These are phyloP conservation scores for Colletotrichum sp. DNA, from an alignment of 2,329 filamentous ascomycete species.

Conservation along the genomic window DNA sequence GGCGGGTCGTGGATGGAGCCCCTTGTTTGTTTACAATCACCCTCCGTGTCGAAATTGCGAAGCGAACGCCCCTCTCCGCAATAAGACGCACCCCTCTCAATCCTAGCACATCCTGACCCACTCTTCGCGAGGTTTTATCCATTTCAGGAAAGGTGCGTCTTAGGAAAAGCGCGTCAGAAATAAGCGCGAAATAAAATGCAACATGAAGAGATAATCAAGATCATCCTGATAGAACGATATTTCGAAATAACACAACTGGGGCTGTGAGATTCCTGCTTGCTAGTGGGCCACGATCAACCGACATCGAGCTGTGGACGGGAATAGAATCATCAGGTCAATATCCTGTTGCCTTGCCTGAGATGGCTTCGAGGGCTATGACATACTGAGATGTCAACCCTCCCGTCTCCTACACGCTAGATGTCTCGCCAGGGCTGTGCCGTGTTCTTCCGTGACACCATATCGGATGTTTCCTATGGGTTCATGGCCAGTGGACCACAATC, in stretches of 20 bases:
- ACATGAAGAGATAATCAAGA: neutral
- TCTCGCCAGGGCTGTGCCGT: neutral
- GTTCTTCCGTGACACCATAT: neutral
- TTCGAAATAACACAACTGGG: neutral
- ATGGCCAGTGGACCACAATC: neutral
- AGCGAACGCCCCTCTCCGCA: neutral
- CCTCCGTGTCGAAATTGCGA: neutral
- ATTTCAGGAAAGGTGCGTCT: neutral
- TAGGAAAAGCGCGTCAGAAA: neutral
- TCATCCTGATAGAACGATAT: neutral
- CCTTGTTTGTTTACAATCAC: neutral
- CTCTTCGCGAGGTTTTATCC: neutral
- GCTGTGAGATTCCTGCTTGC: neutral
- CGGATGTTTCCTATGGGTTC: neutral
- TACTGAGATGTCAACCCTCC: neutral
- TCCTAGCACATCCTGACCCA: neutral
- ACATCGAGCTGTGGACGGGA: neutral
- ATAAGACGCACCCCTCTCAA: neutral
- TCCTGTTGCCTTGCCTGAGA: neutral
- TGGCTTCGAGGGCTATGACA: neutral
- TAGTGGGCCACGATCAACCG: neutral
- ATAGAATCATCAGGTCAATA: neutral
- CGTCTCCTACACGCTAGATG: neutral
- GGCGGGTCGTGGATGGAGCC: neutral
- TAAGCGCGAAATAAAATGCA: neutral